Base-by-base conservation (phyloP, 1,139 yeast species). In the Lodderomyces theae region DNA sequence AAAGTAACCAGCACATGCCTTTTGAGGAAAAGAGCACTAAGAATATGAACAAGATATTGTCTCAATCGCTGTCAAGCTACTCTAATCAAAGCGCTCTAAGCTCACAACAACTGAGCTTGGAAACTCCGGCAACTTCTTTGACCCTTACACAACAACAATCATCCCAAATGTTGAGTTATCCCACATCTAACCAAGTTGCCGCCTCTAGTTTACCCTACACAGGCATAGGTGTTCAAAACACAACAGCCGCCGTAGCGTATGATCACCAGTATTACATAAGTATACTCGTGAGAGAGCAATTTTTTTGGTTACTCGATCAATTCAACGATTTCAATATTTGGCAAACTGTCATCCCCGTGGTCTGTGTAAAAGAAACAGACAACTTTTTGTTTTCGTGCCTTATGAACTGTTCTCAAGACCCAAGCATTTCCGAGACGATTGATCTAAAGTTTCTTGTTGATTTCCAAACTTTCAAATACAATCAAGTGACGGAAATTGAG, bases 291-390 rank as follows among this genome's bases (percentile, higher is more conserved):
- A 46, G 50, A 12, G 70, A 69, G 41, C 61, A 60, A 40, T 66
- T 64, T 43, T 62, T 61, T 47, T 68, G 73, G 73, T 42, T 69
- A 8, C 54, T 70, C 12, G 77, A 71, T 49, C 49, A 68, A 21
- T 65, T 69, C 42, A 70, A 70, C 41, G 75, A 66, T 18, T 44
- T 66, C 35, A 48, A 53, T 37, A 53, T 69, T n/a, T 71, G 75
- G 75, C 65, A 66, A 43, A 54, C 59, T 32, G 48, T 64, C n/a
- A 51, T 71, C 3, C 74, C 76, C 1, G 49, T 53, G 18, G 64
- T 64, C 43, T 67, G 73, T 44, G 38, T 40, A 1, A 35, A 41
- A 4, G 44, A 24, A 15, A 35, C 7, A 7, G 38, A 46, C 50
- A 22, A 53, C 11, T 64, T 68, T 39, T 53, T 69, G 30, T 47